Evolutionary conservation across 2,329 filamentous ascomycete species (phyloP), one percentile per base, ranked within the genome.

Genomic region (Zymoseptoria pseudotritici): DNA sequence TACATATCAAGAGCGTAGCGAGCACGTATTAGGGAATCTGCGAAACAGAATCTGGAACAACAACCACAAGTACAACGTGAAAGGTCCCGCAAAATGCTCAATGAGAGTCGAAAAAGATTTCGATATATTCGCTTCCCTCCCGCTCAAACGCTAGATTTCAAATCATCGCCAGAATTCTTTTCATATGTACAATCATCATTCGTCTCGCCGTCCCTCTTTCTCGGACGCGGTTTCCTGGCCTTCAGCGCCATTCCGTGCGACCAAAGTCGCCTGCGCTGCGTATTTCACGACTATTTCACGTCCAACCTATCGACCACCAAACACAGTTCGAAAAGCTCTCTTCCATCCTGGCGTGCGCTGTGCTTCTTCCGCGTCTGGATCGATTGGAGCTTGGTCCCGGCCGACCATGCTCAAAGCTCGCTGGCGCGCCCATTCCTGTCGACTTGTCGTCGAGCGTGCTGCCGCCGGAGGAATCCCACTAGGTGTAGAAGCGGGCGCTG

Each of bases 371-470:
- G 59, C 66, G 17, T 72, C 71, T 5, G 69, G 67, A 59, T 71
- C 68, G 1, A 54, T 56, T 5, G 70, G 66, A 20, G 60, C 57
- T 5, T 62, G 57, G 9, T 63, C 61, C 9, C 52, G 52, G 7
- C 77, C 77, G 4, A 79, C 70, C 66, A 80, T 72, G 9, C 73
- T 68, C n/a, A 78, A 61, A 9, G 78, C 77, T 53, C 78, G 70
- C 60, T 77, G 74, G 4, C 77, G 72, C 4, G 77, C 76, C 77
- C 78, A 79, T 60, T 79, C 77, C 56, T 76, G 67, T 49, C 76
- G 70, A 36, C 73, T 70, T 1, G 62, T 55, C 7, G 61, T 64
- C 7, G 62, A 51, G 17, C 59, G 61, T 46, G 66, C 63, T 46
- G 65, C 62, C 5, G 56, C 59, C 19, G 57, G 50, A 22, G 46